These are phyloP conservation scores for Saraca asoca DNA, from an alignment of 331 rosid genomes.

Conservation along the genomic window DNA sequence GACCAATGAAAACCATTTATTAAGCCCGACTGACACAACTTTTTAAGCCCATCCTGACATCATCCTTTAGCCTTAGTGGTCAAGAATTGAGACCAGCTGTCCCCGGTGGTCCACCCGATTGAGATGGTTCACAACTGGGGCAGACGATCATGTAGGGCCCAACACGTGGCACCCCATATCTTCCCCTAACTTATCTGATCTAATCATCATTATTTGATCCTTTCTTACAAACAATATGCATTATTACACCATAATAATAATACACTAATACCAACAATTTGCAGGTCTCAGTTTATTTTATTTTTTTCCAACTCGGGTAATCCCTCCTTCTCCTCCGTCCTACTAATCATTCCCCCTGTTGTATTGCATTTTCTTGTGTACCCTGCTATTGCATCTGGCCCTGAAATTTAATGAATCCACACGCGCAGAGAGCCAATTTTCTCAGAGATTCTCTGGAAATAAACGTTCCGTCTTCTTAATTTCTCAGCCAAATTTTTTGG, in stretches of 20 bases:
- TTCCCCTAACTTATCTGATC: conserved; percentile 3
- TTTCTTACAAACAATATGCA: neutral
- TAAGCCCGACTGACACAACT: conserved; percentile 29
- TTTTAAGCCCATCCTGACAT: conserved; percentile 41
- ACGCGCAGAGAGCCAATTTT: conserved; percentile 25
- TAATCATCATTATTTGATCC: conserved; percentile 7
- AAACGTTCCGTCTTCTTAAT: conserved; percentile 16
- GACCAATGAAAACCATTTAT: conserved; percentile 39
- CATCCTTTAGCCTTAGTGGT: conserved; percentile 29
- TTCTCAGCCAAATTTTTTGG: neutral
- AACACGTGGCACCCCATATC: conserved; percentile 38
- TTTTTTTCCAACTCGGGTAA: conserved; percentile 10
- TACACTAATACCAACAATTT: neutral
- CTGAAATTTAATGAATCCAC: neutral
- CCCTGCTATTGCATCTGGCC: neutral
- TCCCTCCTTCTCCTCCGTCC: neutral
- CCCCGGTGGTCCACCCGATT: conserved; percentile 44
- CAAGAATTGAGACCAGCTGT: conserved; percentile 30
- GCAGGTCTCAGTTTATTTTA: neutral
- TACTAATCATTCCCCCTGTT: conserved; percentile 15
- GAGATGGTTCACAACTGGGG: conserved; percentile 20
- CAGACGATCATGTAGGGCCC: conserved; percentile 16
- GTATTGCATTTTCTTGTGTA: conserved; percentile 27
- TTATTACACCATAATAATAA: neutral
- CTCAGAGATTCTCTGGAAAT: conserved; percentile 7